Evolutionary conservation across 345 rosid genomes (phyloP), one percentile per base, ranked within the genome.

Genomic region (Carallia pectinifolia): DNA sequence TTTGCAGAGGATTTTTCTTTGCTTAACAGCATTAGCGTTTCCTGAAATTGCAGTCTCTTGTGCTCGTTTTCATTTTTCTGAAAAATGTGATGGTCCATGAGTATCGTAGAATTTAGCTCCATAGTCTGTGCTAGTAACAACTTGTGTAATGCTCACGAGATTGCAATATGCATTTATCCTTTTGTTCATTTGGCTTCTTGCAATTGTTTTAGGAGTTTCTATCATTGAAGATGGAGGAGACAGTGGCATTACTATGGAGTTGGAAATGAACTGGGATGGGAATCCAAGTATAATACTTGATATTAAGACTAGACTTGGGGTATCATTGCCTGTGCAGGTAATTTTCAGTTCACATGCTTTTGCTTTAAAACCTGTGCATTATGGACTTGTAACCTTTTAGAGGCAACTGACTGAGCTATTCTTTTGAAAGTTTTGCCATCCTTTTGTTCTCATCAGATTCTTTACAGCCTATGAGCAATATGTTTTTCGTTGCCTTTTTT

Each of bases 251-350:
- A 77, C 81, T 6, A 72, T 77, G 81, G 81, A 77, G 76, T 68
- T 77, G 81, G 81, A 77, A 77, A 69, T 77, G 81, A 77, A 69
- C 18, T 77, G 81, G 81, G 81, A 77, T 60, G 81, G 81, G 59
- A 77, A 77, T 73, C 81, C 81, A 17, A 77, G 69, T 62, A 77
- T 77, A 58, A 27, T 77, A 64, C 81, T 77, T 59, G 81, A 19
- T 47, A 73, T 77, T 50, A 77, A 77, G 70, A 77, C 81, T 37
- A 77, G 77, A 52, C 37, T 77, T 39, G 81, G 81, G 10, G 68
- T 77, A 30, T 73, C 81, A 7, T 64, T 77, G 77, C 81, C 81
- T 53, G 81, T 77, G 54, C 81, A 77, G 81, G 81, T 77, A 69
- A 33, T 16, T 29, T 70, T 76, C 66, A 61, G 9, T 15, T 30